A percentile compares a stretch with the other conserved stretches of the same genome.
Evolutionary conservation across 768 basidiomycete species (phyloP).

Genomic region (Lactarius psammicola): DNA sequence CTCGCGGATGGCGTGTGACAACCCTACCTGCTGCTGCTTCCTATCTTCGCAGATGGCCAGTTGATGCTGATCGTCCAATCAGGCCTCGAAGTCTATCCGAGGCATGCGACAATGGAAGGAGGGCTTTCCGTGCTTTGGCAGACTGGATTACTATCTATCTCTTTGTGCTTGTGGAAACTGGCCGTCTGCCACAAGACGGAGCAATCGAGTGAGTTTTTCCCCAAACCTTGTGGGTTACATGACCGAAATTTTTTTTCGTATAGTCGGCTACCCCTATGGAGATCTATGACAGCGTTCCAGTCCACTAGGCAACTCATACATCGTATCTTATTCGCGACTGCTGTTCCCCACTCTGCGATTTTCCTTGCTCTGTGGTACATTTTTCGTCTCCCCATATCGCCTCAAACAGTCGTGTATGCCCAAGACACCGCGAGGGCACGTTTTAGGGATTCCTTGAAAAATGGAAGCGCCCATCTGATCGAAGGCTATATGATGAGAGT

Average conservation of each 20-base stretch:
- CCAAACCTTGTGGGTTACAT: slow-evolving; percentile 8
- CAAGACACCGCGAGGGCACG: slow-evolving; percentile 24
- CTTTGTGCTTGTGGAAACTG: slow-evolving; percentile 23
- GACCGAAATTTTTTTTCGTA: not conserved
- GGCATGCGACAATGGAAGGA: slow-evolving; percentile 21
- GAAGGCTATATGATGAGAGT: slow-evolving; percentile 40
- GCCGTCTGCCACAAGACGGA: slow-evolving; percentile 25
- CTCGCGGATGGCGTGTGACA: slow-evolving; percentile 16
- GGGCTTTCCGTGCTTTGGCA: slow-evolving; percentile 21
- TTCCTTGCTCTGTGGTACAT: slow-evolving; percentile 37
- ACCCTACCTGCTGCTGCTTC: slow-evolving; percentile 10
- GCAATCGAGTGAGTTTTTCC: slow-evolving; percentile 23
- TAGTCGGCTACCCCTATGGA: slow-evolving; percentile 26
- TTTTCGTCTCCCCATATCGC: slow-evolving; percentile 30
- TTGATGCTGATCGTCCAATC: slow-evolving; percentile 22
- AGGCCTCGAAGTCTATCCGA: slow-evolving; percentile 24
- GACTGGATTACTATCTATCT: slow-evolving; percentile 28
- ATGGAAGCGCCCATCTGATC: slow-evolving; percentile 32
- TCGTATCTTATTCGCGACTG: slow-evolving; percentile 24
- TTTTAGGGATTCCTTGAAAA: slow-evolving; percentile 37
- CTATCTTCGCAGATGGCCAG: slow-evolving; percentile 17
- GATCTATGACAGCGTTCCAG: slow-evolving; percentile 24
- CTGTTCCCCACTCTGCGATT: slow-evolving; percentile 24
- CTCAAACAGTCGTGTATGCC: slow-evolving; percentile 23
- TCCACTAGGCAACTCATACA: slow-evolving; percentile 26